Evolutionary conservation across 2,329 filamentous ascomycete genomes (phyloP).

Genomic region (Pezicula carpinea): DNA sequence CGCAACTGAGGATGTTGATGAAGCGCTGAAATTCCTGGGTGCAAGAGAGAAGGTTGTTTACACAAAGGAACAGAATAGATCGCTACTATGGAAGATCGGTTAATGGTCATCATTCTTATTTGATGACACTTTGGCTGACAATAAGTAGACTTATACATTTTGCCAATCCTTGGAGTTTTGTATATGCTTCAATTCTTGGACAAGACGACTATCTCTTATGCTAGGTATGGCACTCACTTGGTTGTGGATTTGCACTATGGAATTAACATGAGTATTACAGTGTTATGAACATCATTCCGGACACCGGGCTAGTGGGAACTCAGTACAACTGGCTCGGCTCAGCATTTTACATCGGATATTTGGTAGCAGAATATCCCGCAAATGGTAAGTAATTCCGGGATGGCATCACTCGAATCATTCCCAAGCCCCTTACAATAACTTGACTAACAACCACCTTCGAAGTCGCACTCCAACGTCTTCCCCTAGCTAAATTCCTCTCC

Average conservation of each 20-base stretch:
- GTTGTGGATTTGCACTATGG: not conserved
- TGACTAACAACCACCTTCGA: not conserved
- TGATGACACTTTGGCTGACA: not conserved
- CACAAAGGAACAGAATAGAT: not conserved
- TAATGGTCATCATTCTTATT: not conserved
- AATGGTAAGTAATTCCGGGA: slow-evolving; percentile 18
- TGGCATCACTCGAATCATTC: not conserved
- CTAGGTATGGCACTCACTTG: slow-evolving; percentile 1
- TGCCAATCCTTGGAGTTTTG: not conserved
- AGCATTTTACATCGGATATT: slow-evolving; percentile 38
- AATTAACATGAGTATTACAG: not conserved
- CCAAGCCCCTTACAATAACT: too few relatives aligned
- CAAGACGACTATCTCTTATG: slow-evolving; percentile 4
- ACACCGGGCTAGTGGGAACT: slow-evolving; percentile 23
- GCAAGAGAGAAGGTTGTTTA: not conserved
- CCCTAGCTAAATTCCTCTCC: slow-evolving; percentile 56
- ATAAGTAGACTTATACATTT: not conserved
- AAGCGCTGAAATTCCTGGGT: not conserved
- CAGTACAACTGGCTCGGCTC: slow-evolving; percentile 37
- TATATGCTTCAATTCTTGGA: slow-evolving; percentile 3
- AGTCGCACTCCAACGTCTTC: slow-evolving; percentile 40
- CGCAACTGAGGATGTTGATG: not conserved
- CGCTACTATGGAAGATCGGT: not conserved
- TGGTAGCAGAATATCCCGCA: slow-evolving; percentile 31
- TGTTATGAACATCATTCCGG: not conserved